Percentiles rank a stretch among this genome's conserved stretches.
These are phyloP conservation scores for Fusarium zealandicum DNA, from an alignment of 2,329 filamentous ascomycete species.

Conservation along the genomic window DNA sequence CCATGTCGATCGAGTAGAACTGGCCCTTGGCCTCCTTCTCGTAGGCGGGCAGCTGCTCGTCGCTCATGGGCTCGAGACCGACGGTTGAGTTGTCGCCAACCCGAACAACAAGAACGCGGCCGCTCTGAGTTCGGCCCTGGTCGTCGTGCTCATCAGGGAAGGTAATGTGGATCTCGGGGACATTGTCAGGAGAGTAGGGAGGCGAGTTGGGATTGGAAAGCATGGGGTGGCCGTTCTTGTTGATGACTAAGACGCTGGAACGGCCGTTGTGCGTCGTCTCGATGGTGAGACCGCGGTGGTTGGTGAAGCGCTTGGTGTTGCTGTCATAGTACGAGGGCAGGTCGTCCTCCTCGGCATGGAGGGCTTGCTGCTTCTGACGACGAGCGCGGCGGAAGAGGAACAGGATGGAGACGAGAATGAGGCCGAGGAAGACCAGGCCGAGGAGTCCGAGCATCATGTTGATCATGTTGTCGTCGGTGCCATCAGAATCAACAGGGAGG, in stretches of 20 bases:
- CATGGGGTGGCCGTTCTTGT: slow-evolving; percentile 78
- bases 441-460: slow-evolving; percentile 82
- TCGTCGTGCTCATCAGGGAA: slow-evolving; percentile 96
- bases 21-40: slow-evolving; percentile 79
- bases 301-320: slow-evolving; percentile 57
- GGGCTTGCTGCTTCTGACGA: slow-evolving; percentile 56
- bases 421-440: slow-evolving; percentile 75
- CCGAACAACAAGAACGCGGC: slow-evolving; percentile 88
- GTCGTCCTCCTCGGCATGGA: slow-evolving; percentile 50
- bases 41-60: slow-evolving; percentile 85
- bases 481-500: slow-evolving; percentile 50
- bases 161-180: slow-evolving; percentile 97
- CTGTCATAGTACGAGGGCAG: slow-evolving; percentile 75
- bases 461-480: slow-evolving; percentile 66
- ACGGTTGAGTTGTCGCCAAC: slow-evolving; percentile 86
- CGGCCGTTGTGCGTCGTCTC: slow-evolving; percentile 63
- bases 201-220: slow-evolving; percentile 78
- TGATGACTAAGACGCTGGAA: slow-evolving; percentile 78
- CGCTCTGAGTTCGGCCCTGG: slow-evolving; percentile 79
- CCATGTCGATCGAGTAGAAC: slow-evolving; percentile 94
- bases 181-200: slow-evolving; percentile 78
- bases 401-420: slow-evolving; percentile 72
- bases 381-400: slow-evolving; percentile 74
- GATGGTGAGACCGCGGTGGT: slow-evolving; percentile 64
- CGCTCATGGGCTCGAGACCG: slow-evolving; percentile 86